Evolutionary conservation across 1,284 basidiomycete genomes (phyloP).

Genomic region (Quambalaria eucalypti): DNA sequence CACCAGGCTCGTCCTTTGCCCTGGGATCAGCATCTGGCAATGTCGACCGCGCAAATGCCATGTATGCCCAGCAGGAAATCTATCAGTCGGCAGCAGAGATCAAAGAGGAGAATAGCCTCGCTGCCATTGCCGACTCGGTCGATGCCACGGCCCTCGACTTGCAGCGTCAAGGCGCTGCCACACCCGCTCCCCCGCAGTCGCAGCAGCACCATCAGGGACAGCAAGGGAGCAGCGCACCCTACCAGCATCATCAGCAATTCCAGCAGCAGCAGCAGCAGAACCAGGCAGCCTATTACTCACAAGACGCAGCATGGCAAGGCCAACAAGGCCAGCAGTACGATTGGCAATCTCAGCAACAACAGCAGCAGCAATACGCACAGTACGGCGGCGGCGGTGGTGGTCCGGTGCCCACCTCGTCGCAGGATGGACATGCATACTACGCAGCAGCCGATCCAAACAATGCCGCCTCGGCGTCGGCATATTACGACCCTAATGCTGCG

Average conservation of each 20-base stretch:
- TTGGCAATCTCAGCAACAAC: background rate
- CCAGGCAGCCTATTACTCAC: too few relatives aligned
- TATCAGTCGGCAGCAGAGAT: slow-evolving; percentile 34
- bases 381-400: too few relatives aligned
- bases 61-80: slow-evolving; percentile 35
- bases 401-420: too few relatives aligned
- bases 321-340: background rate
- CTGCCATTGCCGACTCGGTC: slow-evolving; percentile 32
- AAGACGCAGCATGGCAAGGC: background rate
- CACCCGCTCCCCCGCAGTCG: background rate
- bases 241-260: background rate
- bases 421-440: background rate
- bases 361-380: background rate
- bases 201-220: background rate
- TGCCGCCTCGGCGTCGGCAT: too few relatives aligned
- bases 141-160: slow-evolving; percentile 30
- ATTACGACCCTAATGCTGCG: too few relatives aligned
- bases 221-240: background rate
- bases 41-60: slow-evolving; percentile 23
- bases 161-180: slow-evolving; percentile 2
- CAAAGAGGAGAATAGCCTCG: slow-evolving; percentile 26
- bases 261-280: background rate
- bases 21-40: slow-evolving; percentile 11
- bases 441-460: slow-evolving; percentile 3
- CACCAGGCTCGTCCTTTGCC: background rate